phyloP scores from a whole-genome alignment of 164 flowering plant genomes.

The Aristolochia contorta region DNA sequence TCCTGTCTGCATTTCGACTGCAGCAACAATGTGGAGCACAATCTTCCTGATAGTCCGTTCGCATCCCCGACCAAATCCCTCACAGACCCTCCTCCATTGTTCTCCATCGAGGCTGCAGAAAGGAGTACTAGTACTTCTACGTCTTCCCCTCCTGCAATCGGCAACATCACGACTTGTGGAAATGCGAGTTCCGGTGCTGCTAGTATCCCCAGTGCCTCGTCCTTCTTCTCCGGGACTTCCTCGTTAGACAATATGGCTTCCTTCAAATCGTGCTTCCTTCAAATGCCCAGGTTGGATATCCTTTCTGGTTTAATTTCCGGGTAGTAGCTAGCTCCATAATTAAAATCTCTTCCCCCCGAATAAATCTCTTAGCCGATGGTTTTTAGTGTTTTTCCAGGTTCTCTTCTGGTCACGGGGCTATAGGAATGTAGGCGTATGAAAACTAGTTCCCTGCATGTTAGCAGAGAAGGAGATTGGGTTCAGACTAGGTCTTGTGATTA shows the following conservation, averaged over 20 bases:
- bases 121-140: background rate
- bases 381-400: slow-evolving; percentile 31
- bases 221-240: slow-evolving; percentile 36
- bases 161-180: background rate
- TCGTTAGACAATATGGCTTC: slow-evolving; percentile 55
- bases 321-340: too few species aligned
- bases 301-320: too few species aligned
- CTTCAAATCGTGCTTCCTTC: slow-evolving; percentile 70
- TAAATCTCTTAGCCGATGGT: background rate
- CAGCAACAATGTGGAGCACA: slow-evolving; percentile 55
- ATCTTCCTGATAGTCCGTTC: slow-evolving; percentile 85
- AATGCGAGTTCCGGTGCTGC: slow-evolving; percentile 1
- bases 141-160: background rate
- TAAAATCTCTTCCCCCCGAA: too few species aligned
- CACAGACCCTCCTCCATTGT: slow-evolving; percentile 19
- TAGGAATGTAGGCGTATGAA: slow-evolving; percentile 35
- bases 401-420: slow-evolving; percentile 55
- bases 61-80: slow-evolving; percentile 55
- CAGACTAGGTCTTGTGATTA: background rate
- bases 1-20: background rate
- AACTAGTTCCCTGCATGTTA: background rate
- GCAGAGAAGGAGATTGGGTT: background rate
- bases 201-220: slow-evolving; percentile 21
- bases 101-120: background rate
- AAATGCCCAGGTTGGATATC: slow-evolving; percentile 60